Evolutionary conservation across 2,329 filamentous ascomycete genomes (phyloP), one percentile per base, ranked within the genome.

Genomic region (Clarireedia homoeocarpa): DNA sequence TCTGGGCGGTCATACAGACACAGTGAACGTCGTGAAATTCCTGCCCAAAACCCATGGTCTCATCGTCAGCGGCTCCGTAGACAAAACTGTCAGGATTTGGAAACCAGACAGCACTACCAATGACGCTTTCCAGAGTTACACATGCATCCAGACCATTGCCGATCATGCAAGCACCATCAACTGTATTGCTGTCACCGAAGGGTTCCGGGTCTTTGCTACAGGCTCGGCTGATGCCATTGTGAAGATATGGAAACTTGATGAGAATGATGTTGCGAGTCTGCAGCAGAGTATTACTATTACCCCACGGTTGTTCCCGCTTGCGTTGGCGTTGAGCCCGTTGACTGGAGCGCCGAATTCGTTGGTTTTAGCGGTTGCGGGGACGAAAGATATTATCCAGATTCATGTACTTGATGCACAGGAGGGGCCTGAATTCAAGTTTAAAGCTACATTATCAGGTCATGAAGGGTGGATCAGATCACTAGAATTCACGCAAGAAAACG

Each of bases 391-490:
- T n/a, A 82, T 99, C 48, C 91, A 96, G 64, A 77, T 97, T 10
- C 92, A 88, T 62, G 80, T 86, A 39, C 77, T 85, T 2, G 73
- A 79, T 56, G 53, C 64, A 15, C 64, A 70, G 6, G 64, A 69
- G 1, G 62, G 70, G 2, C 56, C 70, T 2, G 72, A 79, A 1
- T 96, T 96, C 64, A 76, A 78, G 27, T 77, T 88, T 6, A 85
- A 88, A 59, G 88, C 91, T 12, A 91, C 85, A 0, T 78, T 99
- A 20, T 80, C 83, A 0, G 94, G 94, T 3, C 94, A 99, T 66
- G 94, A 99, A 72, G 92, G 89, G 56, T 99, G 94, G 94, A 84
- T 99, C 48, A 80, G 92, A 48, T 92, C 90, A 14, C 76, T 99
- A 12, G 85, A 85, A 60, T 94, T 99, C 63, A 81, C 82, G 1